Conservation (phyloP, 352 stramenopile genomes). For the Phytopythium sindhum region DNA sequence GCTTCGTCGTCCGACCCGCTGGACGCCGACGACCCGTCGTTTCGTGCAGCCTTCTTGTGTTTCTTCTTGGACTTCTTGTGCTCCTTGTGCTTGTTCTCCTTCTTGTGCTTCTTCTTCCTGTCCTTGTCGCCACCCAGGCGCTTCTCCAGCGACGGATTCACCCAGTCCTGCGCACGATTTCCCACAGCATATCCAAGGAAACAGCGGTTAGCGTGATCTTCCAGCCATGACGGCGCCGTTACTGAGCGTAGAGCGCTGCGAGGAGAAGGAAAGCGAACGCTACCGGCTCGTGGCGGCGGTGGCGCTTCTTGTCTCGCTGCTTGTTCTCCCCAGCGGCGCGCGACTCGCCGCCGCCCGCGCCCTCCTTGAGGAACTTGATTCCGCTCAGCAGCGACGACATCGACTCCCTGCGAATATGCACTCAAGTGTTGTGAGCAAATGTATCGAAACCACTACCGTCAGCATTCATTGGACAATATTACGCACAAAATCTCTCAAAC, state of each 20-base stretch:
- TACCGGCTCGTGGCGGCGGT: constrained; percentile 22
- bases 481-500: not conserved
- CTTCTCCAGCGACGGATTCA: constrained; percentile 38
- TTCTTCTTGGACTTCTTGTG: constrained; percentile 36
- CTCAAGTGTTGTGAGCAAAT: constrained; percentile 8
- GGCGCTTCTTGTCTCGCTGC: constrained; percentile 18
- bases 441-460: not conserved
- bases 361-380: constrained; percentile 58
- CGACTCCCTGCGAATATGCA: too few species aligned
- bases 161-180: constrained; percentile 25
- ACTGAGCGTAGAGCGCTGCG: not conserved
- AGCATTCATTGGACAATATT: constrained; percentile 20
- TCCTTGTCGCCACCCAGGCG: constrained; percentile 16
- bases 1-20: constrained; percentile 17
- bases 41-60: constrained; percentile 30
- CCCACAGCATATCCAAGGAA: not conserved
- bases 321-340: constrained; percentile 9
- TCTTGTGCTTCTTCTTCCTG: constrained; percentile 19
- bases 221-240: not conserved
- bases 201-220: not conserved
- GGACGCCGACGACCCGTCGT: constrained; percentile 13
- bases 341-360: constrained; percentile 5
- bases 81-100: constrained; percentile 26
- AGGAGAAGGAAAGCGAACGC: not conserved
- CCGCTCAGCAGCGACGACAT: constrained; percentile 49